Conservation (phyloP, 2,329 filamentous ascomycete genomes). For the Kalmusia sp. region DNA sequence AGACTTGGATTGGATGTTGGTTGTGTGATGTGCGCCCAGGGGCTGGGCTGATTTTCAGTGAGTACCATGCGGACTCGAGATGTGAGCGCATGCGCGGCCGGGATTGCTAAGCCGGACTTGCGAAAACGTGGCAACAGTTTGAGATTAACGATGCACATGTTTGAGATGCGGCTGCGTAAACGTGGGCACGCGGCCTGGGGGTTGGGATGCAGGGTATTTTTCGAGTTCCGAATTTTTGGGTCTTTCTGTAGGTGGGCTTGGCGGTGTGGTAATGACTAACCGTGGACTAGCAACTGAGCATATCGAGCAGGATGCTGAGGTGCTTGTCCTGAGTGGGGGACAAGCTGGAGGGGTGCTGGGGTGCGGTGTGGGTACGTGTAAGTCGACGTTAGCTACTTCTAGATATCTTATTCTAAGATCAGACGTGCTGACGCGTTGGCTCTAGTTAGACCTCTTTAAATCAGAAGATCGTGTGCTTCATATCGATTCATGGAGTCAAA, state of each 20-base stretch:
- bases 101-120: not conserved
- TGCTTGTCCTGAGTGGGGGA: no score
- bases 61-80: not conserved
- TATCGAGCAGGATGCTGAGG: not conserved
- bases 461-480: no score
- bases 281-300: not conserved
- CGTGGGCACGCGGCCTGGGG: not conserved
- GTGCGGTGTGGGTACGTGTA: no score
- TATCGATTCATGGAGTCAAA: no score
- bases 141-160: not conserved
- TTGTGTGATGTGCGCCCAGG: not conserved
- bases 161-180: not conserved
- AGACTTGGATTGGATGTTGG: no score
- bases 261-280: not conserved
- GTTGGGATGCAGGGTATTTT: conserved; percentile 1
- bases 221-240: not conserved
- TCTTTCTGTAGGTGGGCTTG: not conserved
- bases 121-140: conserved; percentile 3
- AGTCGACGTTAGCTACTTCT: no score
- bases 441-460: no score
- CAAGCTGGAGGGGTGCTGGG: no score
- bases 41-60: not conserved
- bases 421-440: no score
- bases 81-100: conserved; percentile 2
- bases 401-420: no score